Base-by-base conservation (phyloP, 2,329 filamentous ascomycete species). In the Knufia fluminis region DNA sequence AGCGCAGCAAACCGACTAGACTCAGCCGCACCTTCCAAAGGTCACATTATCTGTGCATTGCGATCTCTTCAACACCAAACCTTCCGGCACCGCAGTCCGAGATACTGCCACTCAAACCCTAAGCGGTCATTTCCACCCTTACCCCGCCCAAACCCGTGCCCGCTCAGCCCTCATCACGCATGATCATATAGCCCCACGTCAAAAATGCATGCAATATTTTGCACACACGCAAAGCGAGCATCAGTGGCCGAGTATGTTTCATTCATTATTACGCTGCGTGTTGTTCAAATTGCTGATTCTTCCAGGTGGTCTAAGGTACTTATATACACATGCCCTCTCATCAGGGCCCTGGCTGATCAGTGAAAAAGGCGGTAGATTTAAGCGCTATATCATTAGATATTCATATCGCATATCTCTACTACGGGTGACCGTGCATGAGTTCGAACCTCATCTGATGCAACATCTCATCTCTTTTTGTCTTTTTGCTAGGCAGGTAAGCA, bases 301-400 rank as follows among this genome's bases (percentile, higher is more conserved):
- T n/a, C 42, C 42, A 26, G 33, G 42, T 45, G 42, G 42, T 45
- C 42, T 45, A 45, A 45, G 40, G 40, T 31, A 31, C 14, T 7
- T 31, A 14, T 14, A 7, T 31, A 7, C 14, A 7, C 28, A 7
- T 7, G 7, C 28, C 14, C 14, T 7, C 14, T 14, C 28, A 7
- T 7, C 6, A 19, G 16, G 35, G 17, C 35, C 35, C 6, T n/a
- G 35, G 17, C 22, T 17, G 38, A 17, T 22, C 16, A 19, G 16
- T 23, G 20, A 10, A 19, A 12, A 19, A 41, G 40, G 40, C 45
- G 45, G 33, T 35, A 48, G 45, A 48, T 48, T 48, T 48, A 48
- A 48, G 45, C 43, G 20, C 17, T 16, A 6, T 28, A 28, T 38
- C 35, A 40, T n/a, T n/a, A n/a, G n/a, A n/a, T n/a, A n/a, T n/a